Evolutionary conservation across 2,329 filamentous ascomycete species (phyloP), one percentile per base, ranked within the genome.

Genomic region (Whalleya microplaca): DNA sequence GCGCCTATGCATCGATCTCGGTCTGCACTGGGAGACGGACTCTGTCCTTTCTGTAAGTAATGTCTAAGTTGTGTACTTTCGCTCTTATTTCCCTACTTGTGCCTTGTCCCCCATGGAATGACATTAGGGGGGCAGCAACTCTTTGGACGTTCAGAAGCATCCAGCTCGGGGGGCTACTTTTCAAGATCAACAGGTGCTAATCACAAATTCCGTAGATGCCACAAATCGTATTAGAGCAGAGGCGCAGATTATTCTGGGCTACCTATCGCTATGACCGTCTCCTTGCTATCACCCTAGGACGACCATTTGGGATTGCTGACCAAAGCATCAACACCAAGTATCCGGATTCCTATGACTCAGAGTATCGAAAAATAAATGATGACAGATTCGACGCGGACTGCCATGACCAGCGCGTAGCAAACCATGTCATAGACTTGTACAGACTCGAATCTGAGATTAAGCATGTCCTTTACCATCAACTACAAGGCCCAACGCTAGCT

Each of bases 361-460:
- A 49, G 16, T 27, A 9, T 27, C 23, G 23, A 27, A 27, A 9
- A 27, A 4, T 27, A 27, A 46, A 50, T 40, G 27, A 37, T 3
- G 48, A 41, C 32, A 19, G 43, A 2, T 29, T 44, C 6, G 65
- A 68, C 19, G 47, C 58, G 23, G 9, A 4, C 23, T 27, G 23
- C 14, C 66, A 68, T 45, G 56, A 48, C 8, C 64, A 71, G 50
- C 63, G 59, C 53, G 68, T 66, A 45, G 59, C 65, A 29, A 72
- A 73, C 43, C 71, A 73, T 51, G 48, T 72, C 14, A 61, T 69
- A 45, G 54, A 37, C 21, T 55, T 72, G 27, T 62, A 66, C 16
- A 66, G 68, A 49, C 66, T 73, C 6, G 67, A 72, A 53, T 72
- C 71, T 8, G 71, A 73, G 50, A 72, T 73, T 45, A 72, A 66